Percentiles rank a stretch among this genome's conserved stretches.
phyloP scores from a whole-genome alignment of 345 rosid species.

The Salix udensis region DNA sequence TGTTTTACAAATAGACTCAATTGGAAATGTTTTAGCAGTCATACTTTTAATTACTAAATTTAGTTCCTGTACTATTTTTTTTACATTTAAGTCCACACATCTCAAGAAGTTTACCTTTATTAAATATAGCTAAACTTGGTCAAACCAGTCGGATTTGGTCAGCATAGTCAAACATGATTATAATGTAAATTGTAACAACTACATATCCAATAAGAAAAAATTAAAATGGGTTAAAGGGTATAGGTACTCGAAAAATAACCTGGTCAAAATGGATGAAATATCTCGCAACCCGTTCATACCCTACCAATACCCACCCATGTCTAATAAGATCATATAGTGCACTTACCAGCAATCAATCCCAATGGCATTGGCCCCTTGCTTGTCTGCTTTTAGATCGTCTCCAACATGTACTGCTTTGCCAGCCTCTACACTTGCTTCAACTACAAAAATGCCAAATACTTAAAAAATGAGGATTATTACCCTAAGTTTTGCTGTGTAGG shows the following conservation, averaged over 20 bases:
- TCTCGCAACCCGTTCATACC: too few species aligned
- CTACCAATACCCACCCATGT: too few species aligned
- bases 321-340: too few species aligned
- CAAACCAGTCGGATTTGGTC: neutral
- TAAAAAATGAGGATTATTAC: neutral
- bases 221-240: too few species aligned
- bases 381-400: constrained; percentile 75
- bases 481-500: neutral
- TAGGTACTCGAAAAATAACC: too few species aligned
- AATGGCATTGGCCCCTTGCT: constrained; percentile 58
- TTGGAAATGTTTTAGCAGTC: neutral
- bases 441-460: constrained; percentile 33
- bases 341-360: constrained; percentile 83
- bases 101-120: neutral
- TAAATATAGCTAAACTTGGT: neutral
- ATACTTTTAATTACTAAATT: neutral
- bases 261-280: too few species aligned
- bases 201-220: too few species aligned
- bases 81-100: neutral
- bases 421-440: constrained; percentile 48
- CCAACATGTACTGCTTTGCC: constrained; percentile 68
- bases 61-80: neutral
- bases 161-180: neutral
- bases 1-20: neutral
- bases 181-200: neutral